Evolutionary conservation across 2,329 filamentous ascomycete species (phyloP).

Genomic region (Fusarium metavorans): DNA sequence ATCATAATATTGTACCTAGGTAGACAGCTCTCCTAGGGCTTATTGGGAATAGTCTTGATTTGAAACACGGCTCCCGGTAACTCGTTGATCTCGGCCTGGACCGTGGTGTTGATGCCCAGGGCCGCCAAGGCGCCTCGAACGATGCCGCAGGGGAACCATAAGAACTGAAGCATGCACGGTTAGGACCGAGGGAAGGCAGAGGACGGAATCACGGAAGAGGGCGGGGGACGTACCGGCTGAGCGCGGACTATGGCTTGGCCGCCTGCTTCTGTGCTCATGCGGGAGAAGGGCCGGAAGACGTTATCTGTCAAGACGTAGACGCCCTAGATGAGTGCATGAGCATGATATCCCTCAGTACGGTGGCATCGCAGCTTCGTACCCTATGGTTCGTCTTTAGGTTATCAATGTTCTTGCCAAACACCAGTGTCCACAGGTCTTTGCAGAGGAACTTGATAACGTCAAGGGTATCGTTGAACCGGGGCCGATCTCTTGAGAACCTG

Average conservation of each 20-base stretch:
- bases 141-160: constrained; percentile 95
- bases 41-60: constrained; percentile 84
- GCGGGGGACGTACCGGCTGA: constrained; percentile 75
- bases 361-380: constrained; percentile 57
- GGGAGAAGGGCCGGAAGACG: constrained; percentile 85
- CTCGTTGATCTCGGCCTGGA: constrained; percentile 90
- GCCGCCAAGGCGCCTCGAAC: constrained; percentile 93
- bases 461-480: constrained; percentile 90
- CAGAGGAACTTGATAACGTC: constrained; percentile 99
- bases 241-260: constrained; percentile 80
- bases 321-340: constrained; percentile 64
- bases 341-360: neutral
- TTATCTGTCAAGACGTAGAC: constrained; percentile 97
- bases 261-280: constrained; percentile 87
- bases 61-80: constrained; percentile 93
- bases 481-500: constrained; percentile 84
- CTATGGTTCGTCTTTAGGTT: constrained; percentile 98
- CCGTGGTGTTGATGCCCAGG: constrained; percentile 89
- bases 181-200: constrained; percentile 6
- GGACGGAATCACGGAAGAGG: constrained; percentile 8
- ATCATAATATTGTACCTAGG: constrained; percentile 40
- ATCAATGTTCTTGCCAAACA: constrained; percentile 97
- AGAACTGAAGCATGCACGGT: constrained; percentile 69
- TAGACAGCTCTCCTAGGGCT: constrained; percentile 51
- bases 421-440: constrained; percentile 95